Evolutionary conservation across 2,329 filamentous ascomycete species (phyloP), one percentile per base, ranked within the genome.

Genomic region (Penicillium crustosum): DNA sequence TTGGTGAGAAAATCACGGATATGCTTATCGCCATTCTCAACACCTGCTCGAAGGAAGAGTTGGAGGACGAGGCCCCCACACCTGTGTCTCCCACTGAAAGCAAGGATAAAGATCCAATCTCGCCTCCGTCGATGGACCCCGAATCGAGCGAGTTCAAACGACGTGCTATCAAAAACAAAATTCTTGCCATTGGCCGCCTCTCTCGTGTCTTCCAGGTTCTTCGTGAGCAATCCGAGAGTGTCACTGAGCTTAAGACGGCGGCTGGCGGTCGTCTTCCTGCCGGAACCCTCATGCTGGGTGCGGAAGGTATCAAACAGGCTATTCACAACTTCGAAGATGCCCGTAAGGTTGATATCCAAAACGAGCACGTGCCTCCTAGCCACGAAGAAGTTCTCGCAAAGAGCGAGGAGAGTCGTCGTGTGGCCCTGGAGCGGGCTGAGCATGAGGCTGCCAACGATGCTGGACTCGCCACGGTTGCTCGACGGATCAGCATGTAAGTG

Each of bases 1-100:
- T 99, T 25, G 93, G 94, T 61, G 94, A 99, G 78, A 99, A 99
- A 84, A 93, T 99, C 71, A 97, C 94, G 19, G 94, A 99, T 72
- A 99, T 99, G 94, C 86, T 99, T 65, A 97, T 99, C 73, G 93
- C 93, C 42, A 99, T 99, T 71, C 82, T 99, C 67, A 97, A 95
- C 81, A 97, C 91, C 19, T 97, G 93, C 81, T 97, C 94, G n/a
- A 96, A 99, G 78, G 94, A 99, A 70, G 92, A 99, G 75, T 86
- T 99, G 54, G 91, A 96, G 73, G 90, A 93, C 61, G 93, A 97
- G 55, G 89, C 89, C 4, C 89, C 89, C 2, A 86, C 88, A 13
- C 86, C 88, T n/a, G 81, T 87, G 6, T 82, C 84, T 17, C 6
- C 89, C 91, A 1, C 77, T 35, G 55, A 57, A 17, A 21, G 31